These are phyloP conservation scores for Botrytis porri DNA, from an alignment of 2,329 filamentous ascomycete genomes.

Conservation along the genomic window DNA sequence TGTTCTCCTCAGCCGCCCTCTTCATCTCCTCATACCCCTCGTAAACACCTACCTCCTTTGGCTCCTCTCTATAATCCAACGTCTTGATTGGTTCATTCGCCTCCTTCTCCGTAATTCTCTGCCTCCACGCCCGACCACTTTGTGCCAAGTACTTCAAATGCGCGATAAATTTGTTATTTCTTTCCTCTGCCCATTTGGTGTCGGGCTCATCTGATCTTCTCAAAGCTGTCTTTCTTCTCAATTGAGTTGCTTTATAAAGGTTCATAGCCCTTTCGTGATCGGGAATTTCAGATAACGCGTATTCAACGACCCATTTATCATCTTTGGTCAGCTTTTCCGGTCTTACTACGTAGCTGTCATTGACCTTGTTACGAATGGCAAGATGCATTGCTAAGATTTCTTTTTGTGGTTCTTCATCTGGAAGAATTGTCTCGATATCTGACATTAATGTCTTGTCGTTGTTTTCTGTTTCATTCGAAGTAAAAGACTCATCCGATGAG, in stretches of 20 bases:
- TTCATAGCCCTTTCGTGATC: constrained; percentile 41
- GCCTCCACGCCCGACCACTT: constrained; percentile 58
- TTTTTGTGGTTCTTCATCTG: constrained; percentile 14
- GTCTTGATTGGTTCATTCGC: constrained; percentile 47
- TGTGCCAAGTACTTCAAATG: constrained; percentile 47
- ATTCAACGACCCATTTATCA: constrained; percentile 72
- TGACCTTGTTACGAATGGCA: constrained; percentile 68
- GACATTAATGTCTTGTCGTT: neutral
- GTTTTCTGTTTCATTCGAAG: neutral
- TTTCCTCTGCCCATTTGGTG: constrained; percentile 14
- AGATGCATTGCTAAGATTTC: constrained; percentile 44
- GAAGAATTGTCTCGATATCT: neutral
- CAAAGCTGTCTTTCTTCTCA: constrained; percentile 49
- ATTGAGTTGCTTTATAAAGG: constrained; percentile 56
- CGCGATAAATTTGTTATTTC: constrained; percentile 34
- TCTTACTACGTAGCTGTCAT: constrained; percentile 60
- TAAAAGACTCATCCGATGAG: neutral
- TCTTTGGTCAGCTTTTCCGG: constrained; percentile 48
- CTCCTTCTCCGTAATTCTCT: constrained; percentile 52
- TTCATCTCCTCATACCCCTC: constrained; percentile 1
- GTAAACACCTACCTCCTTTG: constrained; percentile 15
- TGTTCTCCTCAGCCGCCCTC: neutral
- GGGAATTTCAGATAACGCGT: constrained; percentile 65
- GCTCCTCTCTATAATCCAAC: constrained; percentile 39
- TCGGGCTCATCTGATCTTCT: constrained; percentile 35